Evolutionary conservation across 2,329 filamentous ascomycete species (phyloP).

Genomic region (Aspergillus arachidicola): DNA sequence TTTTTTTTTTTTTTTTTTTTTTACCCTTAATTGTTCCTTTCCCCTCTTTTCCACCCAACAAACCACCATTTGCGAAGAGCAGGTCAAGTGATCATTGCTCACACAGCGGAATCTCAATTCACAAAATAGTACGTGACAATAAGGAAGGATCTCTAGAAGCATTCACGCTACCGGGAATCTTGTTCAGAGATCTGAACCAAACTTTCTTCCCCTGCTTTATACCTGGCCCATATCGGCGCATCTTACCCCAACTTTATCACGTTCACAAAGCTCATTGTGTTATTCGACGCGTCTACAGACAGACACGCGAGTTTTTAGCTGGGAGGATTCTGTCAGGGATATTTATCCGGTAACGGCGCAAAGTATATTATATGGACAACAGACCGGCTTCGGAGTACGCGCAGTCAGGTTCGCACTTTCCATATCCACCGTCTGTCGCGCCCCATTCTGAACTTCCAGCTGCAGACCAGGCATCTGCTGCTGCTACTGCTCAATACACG

Average conservation of each 20-base stretch:
- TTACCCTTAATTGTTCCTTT: conserved; percentile 11
- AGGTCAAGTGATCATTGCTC: conserved; percentile 7
- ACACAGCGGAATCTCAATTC: conserved; percentile 5
- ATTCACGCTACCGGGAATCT: conserved; percentile 16
- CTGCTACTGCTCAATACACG: conserved; percentile 49
- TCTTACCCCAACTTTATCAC: conserved; percentile 18
- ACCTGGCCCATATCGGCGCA: conserved; percentile 16
- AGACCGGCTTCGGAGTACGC: conserved; percentile 72
- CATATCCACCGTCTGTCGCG: conserved; percentile 56
- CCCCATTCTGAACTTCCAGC: conserved; percentile 79
- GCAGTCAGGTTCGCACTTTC: conserved; percentile 80
- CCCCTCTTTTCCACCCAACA: conserved; percentile 5
- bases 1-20: conserved; percentile 5
- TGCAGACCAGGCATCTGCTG: conserved; percentile 92
- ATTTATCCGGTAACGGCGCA: conserved; percentile 25
- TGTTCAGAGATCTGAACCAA: conserved; percentile 15
- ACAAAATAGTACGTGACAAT: conserved; percentile 26
- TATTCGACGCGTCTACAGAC: conserved; percentile 33
- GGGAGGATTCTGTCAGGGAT: conserved; percentile 26
- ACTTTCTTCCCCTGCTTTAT: conserved; percentile 15
- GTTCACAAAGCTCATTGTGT: conserved; percentile 33
- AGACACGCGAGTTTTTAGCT: conserved; percentile 28
- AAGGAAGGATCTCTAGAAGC: conserved; percentile 12
- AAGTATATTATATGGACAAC: conserved; percentile 58
- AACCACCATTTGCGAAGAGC: not conserved